Base-by-base conservation (phyloP, 179 eudicot species). In the Nepenthes alata region DNA sequence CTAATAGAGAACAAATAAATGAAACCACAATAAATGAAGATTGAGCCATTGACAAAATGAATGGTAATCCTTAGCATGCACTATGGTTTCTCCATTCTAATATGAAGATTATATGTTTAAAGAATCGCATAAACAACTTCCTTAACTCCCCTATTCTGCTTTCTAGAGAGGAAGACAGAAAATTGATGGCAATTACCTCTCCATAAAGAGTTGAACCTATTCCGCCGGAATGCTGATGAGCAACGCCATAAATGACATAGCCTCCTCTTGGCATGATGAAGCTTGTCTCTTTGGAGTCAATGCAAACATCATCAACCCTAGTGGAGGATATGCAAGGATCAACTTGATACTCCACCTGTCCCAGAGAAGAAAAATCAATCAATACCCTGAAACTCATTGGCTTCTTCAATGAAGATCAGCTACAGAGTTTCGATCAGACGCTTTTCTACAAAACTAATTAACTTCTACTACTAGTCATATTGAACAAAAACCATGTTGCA, bases 141-240 rank as follows among this genome's bases (percentile, higher is more conserved):
- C 25, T 16, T 16, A 16, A 16, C 25, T 16, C 25, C 25, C 25
- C 25, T 16, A 16, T 16, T 16, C 25, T 16, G 25, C 25, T 16
- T 16, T 16, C 25, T 16, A 16, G 25, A 16, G 25, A 16, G 25
- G 25, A 7, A 5, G 49, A 44, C 11, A 37, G n/a, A 10, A 65
- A 3, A 58, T 39, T 2, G 35, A 25, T 37, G 41, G 44, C 47
- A 64, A 14, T 64, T 59, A 90, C 97, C 95, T 89, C 79, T 66
- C 96, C 78, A 60, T 83, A 84, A 41, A 91, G 89, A 51, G 86
- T 61, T 9, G 83, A 71, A 15, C 96, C 91, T 53, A 66, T 61
- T 35, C 94, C 96, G 39, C 96, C 96, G 0, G 88, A 74, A 63
- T 91, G 98, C 69, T 82, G 98, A 80, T 91, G 98, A 3, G 89